Percentiles rank a stretch among this genome's conserved stretches.
Conservation (phyloP, 257 asterid genomes). For the Haberlea rhodopensis region DNA sequence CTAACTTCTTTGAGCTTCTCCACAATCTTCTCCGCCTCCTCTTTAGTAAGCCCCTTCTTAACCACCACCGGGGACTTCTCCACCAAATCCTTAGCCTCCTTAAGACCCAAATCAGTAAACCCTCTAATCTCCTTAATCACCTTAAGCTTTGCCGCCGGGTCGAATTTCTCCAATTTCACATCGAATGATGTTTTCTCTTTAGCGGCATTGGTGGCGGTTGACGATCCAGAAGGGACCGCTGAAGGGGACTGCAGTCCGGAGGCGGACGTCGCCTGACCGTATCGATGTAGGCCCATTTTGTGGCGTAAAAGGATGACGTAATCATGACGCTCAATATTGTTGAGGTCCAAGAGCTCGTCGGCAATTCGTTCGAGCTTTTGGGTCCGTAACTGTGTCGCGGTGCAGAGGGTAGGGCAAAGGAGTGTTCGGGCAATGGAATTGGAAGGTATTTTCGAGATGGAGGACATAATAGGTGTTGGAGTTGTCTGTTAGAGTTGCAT, state of each 20-base stretch:
- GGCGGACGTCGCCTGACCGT: slow-evolving; percentile 55
- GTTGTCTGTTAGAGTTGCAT: slow-evolving; percentile 35
- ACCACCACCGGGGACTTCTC: slow-evolving; percentile 48
- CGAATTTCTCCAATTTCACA: slow-evolving; percentile 47
- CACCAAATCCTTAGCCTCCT: slow-evolving; percentile 56
- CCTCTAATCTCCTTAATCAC: slow-evolving; percentile 59
- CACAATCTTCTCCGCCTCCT: slow-evolving; percentile 46
- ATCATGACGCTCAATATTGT: slow-evolving; percentile 72
- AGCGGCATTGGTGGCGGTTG: slow-evolving; percentile 24
- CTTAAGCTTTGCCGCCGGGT: slow-evolving; percentile 45
- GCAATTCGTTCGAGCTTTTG: slow-evolving; percentile 79
- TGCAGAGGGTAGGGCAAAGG: slow-evolving; percentile 42
- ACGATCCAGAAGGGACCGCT: slow-evolving; percentile 20
- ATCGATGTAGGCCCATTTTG: slow-evolving; percentile 68
- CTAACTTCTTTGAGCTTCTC: slow-evolving; percentile 50
- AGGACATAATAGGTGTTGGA: slow-evolving; percentile 38
- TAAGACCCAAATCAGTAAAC: slow-evolving; percentile 49
- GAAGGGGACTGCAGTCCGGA: slow-evolving; percentile 35
- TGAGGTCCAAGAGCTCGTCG: slow-evolving; percentile 60
- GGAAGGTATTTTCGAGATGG: slow-evolving; percentile 37
- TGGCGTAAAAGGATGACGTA: slow-evolving; percentile 56
- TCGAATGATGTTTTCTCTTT: slow-evolving; percentile 40
- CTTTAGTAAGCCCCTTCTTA: slow-evolving; percentile 44
- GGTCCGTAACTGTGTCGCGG: slow-evolving; percentile 43
- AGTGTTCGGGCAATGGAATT: slow-evolving; percentile 33